phyloP scores from a whole-genome alignment of 495 filamentous ascomycete genomes.

The Penicillium lagena region DNA sequence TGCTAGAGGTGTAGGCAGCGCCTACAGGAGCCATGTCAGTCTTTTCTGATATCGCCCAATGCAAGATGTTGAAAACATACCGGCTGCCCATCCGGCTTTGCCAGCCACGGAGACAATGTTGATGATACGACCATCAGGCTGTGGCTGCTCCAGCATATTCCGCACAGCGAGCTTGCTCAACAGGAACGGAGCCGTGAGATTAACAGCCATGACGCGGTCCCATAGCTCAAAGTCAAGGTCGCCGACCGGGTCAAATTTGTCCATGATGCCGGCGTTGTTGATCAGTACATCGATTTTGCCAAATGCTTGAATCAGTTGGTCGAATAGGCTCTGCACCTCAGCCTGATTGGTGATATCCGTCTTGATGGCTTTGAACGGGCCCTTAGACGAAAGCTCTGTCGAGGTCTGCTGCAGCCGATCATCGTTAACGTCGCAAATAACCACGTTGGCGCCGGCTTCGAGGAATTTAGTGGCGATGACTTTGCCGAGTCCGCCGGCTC shows the following conservation, averaged over 20 bases:
- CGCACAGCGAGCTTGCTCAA: conserved; percentile 46
- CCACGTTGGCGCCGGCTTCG: conserved; percentile 33
- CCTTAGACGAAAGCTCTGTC: conserved; percentile 31
- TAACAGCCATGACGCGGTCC: conserved; percentile 53
- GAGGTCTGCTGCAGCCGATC: conserved; percentile 27
- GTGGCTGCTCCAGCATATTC: conserved; percentile 28
- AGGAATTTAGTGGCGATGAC: conserved; percentile 30
- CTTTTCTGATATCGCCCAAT: background rate
- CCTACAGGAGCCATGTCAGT: conserved; percentile 27
- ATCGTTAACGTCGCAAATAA: conserved; percentile 37
- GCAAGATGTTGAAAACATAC: conserved; percentile 11
- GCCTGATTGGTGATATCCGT: conserved; percentile 32
- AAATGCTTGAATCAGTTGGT: conserved; percentile 20
- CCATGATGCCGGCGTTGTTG: conserved; percentile 50
- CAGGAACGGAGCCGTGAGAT: conserved; percentile 53
- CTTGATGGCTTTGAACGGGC: conserved; percentile 27
- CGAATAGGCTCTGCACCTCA: conserved; percentile 31
- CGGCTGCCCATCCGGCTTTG: conserved; percentile 24
- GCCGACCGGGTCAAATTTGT: conserved; percentile 47
- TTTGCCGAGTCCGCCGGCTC: conserved; percentile 38
- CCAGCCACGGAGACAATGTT: conserved; percentile 34
- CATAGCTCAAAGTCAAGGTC: conserved; percentile 42
- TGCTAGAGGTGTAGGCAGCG: conserved; percentile 43
- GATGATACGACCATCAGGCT: conserved; percentile 25
- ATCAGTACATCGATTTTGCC: conserved; percentile 34